These are phyloP conservation scores for Kurtzmaniella quercitrusa DNA, from an alignment of 1,139 yeast genomes.

Conservation along the genomic window DNA sequence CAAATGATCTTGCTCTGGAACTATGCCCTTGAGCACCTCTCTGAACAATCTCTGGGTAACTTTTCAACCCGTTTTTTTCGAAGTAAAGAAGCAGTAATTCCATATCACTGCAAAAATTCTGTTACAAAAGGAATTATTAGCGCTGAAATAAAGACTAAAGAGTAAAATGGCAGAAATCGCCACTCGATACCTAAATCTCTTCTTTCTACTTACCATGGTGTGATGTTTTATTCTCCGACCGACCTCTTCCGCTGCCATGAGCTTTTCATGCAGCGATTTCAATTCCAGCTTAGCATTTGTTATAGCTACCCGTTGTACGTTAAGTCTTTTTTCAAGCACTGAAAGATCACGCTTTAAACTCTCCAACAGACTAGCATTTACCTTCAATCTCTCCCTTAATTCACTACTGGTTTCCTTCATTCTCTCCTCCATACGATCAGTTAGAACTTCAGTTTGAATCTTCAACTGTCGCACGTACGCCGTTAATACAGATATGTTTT, in stretches of 20 bases:
- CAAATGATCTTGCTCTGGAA: too few species aligned
- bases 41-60: too few species aligned
- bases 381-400: constrained; percentile 25
- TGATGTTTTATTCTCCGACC: not conserved
- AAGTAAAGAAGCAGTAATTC: not conserved
- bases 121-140: not conserved
- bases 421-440: constrained; percentile 12
- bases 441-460: constrained; percentile 7
- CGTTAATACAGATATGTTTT: constrained; percentile 3
- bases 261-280: constrained; percentile 1
- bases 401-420: constrained; percentile 16
- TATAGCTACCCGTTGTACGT: not conserved
- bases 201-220: not conserved
- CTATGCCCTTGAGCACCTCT: too few species aligned
- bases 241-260: constrained; percentile 1
- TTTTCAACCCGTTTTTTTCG: not conserved
- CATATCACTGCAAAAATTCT: not conserved
- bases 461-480: constrained; percentile 7
- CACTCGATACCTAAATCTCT: not conserved
- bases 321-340: not conserved
- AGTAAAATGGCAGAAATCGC: not conserved
- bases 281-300: not conserved
- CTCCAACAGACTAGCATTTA: constrained; percentile 28
- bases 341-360: constrained; percentile 22
- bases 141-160: not conserved